These are phyloP conservation scores for Spathaspora hagerdaliae DNA, from an alignment of 805 yeast genomes.

Conservation along the genomic window DNA sequence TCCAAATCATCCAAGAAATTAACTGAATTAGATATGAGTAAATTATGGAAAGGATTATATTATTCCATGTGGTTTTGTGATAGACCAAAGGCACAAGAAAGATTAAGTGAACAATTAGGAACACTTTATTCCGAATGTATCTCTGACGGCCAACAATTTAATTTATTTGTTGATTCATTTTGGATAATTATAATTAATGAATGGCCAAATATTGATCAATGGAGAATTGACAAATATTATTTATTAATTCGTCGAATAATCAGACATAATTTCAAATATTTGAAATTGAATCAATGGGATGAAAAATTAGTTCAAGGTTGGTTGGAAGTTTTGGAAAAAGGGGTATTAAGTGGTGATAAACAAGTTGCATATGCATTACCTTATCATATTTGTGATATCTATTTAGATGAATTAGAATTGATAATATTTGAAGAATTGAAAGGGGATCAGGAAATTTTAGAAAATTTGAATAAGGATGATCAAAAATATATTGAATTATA, in stretches of 20 bases:
- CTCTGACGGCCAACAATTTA: constrained; percentile 38
- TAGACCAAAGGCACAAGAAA: constrained; percentile 87
- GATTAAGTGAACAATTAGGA: constrained; percentile 72
- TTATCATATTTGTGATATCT: constrained; percentile 80
- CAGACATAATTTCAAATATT: constrained; percentile 57
- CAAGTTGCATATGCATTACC: constrained; percentile 73
- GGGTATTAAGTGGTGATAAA: constrained; percentile 55
- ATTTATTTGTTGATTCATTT: constrained; percentile 63
- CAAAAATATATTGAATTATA: constrained; percentile 32
- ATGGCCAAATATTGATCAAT: constrained; percentile 81
- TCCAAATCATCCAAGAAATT: constrained; percentile 36
- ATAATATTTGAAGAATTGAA: constrained; percentile 49
- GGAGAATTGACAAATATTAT: constrained; percentile 84
- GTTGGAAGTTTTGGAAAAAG: constrained; percentile 35
- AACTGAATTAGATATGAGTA: constrained; percentile 57
- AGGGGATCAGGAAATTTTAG: constrained; percentile 41
- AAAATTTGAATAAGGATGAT: constrained; percentile 21
- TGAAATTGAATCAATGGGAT: constrained; percentile 58
- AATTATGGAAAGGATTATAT: constrained; percentile 94
- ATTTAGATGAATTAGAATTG: constrained; percentile 77
- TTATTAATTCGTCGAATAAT: constrained; percentile 75
- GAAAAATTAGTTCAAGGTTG: constrained; percentile 42
- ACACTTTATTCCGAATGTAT: constrained; percentile 44
- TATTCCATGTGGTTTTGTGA: constrained; percentile 97
- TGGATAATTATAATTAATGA: constrained; percentile 77